Evolutionary conservation across 139 green algal species (phyloP), one percentile per base, ranked within the genome.

Genomic region (Dunaliella sp.): DNA sequence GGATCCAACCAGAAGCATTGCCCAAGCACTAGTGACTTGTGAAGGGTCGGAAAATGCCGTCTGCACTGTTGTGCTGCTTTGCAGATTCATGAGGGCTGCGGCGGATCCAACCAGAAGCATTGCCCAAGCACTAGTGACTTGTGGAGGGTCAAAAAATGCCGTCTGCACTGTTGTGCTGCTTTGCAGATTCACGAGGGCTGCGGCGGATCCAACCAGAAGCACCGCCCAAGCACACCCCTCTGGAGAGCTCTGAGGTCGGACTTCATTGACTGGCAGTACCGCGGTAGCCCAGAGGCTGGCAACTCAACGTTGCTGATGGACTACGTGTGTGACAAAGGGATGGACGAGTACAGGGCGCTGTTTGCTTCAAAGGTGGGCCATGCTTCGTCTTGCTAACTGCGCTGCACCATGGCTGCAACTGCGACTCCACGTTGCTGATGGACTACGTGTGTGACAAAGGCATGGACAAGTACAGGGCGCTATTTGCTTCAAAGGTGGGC

Each of bases 221-320:
- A 65, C 48, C 48, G 48, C 48, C 81, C 81, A 1, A 36, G 32
- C 28, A 85, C 81, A 1, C 75, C 38, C 7, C 48, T 89, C 0
- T 89, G 86, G 86, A 25, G 30, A 28, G 75, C 32, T 3, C 86
- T 89, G n/a, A 32, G 75, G 1, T 85, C 76, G 34, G 81, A 89
- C 36, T 83, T 83, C 31, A 86, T 89, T 33, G 81, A 89, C 81
- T 89, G 86, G 86, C 72, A 38, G 3, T 89, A 89, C 73, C 31
- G 82, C 33, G 30, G 34, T 0, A 7, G 30, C 12, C 21, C 21
- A 21, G 65, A 85, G n/a, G 36, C n/a, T 1, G 36, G 59, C 25
- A 88, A 88, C 36, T 31, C 3, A 34, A 85, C 78, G 2, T 3
- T 88, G 32, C n/a, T 80, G 34, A 82, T 85, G 58, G 85, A 88